These are phyloP conservation scores for Dacryopinax primogenitus DNA, from an alignment of 768 basidiomycete species.

Conservation along the genomic window DNA sequence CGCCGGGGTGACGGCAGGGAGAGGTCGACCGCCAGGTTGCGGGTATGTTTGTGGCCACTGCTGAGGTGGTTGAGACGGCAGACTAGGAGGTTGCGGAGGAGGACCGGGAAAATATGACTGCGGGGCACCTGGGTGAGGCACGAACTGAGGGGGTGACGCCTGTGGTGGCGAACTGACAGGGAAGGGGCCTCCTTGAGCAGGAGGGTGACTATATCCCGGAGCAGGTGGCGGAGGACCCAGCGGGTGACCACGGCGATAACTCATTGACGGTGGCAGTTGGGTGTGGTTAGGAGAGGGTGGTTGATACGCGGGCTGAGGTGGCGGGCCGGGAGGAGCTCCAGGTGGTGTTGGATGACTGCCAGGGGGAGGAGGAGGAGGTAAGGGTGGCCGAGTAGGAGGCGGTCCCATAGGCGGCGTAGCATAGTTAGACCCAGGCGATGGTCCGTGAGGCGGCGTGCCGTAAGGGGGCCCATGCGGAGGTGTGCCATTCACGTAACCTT, in stretches of 20 bases:
- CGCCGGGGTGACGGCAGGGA: background rate
- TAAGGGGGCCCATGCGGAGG: background rate
- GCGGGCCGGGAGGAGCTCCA: conserved; percentile 12
- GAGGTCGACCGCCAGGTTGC: background rate
- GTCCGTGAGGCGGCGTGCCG: background rate
- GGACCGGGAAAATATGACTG: background rate
- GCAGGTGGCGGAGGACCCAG: conserved; percentile 13
- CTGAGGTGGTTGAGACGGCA: background rate
- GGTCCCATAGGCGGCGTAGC: conserved; percentile 7
- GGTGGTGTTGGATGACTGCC: conserved; percentile 7
- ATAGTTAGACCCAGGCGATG: background rate
- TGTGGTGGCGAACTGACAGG: conserved; percentile 11
- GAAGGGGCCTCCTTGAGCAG: conserved; percentile 26
- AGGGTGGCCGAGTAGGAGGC: background rate
- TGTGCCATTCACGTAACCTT: background rate
- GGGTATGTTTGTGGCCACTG: background rate
- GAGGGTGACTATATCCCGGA: conserved; percentile 15
- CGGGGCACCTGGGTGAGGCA: background rate
- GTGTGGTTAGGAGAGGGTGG: conserved; percentile 17
- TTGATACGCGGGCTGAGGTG: conserved; percentile 1
- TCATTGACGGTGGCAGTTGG: conserved; percentile 26
- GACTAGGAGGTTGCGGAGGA: background rate
- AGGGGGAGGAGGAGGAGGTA: conserved; percentile 6
- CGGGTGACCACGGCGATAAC: conserved; percentile 3
- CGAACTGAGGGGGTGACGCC: background rate